phyloP scores from a whole-genome alignment of 148 eudicot genomes.

The Diospyros lotus region DNA sequence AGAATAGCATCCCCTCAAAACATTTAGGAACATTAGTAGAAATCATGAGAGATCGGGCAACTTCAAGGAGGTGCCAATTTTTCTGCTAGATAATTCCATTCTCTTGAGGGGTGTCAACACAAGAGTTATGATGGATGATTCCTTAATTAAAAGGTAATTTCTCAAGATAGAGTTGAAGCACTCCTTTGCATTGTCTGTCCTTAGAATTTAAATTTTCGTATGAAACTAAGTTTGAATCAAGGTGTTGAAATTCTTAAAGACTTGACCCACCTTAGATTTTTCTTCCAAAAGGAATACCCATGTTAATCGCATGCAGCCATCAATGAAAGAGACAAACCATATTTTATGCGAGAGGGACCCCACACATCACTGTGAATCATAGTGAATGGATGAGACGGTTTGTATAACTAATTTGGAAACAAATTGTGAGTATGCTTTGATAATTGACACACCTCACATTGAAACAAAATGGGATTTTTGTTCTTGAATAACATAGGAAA shows the following conservation, averaged over 20 bases:
- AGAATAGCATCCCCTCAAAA: neutral
- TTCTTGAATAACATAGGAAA: neutral
- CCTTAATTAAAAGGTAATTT: neutral
- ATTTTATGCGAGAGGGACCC: neutral
- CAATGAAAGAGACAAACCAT: constrained; percentile 7
- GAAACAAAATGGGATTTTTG: neutral
- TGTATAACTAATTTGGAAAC: neutral
- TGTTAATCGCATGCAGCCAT: neutral
- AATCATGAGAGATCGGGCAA: neutral
- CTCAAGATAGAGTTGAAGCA: neutral
- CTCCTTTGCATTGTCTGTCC: constrained; percentile 1
- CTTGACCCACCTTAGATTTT: neutral
- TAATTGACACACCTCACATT: constrained; percentile 1
- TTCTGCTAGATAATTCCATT: neutral
- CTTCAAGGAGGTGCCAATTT: neutral
- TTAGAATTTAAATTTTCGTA: neutral
- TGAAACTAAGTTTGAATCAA: neutral
- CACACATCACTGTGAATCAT: constrained; percentile 1
- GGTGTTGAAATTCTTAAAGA: neutral
- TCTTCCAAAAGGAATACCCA: neutral
- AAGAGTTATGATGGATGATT: neutral
- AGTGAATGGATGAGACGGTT: neutral
- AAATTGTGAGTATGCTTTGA: neutral
- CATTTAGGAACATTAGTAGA: neutral
- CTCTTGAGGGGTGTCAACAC: neutral